These are phyloP conservation scores for Glycine latifolia DNA, from an alignment of 306 rosid species.

Conservation along the genomic window DNA sequence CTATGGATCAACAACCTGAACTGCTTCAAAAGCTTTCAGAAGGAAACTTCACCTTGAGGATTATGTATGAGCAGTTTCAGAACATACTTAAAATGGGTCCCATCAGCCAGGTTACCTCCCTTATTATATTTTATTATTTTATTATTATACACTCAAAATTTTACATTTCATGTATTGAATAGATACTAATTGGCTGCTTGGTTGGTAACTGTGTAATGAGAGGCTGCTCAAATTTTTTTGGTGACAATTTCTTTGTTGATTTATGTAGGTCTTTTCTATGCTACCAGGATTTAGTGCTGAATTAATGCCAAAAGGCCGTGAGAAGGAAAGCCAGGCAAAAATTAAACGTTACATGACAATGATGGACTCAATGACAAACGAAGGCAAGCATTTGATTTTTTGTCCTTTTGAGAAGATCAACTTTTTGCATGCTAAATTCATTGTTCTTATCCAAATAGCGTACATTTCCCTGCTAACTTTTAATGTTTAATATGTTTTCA, in stretches of 20 bases:
- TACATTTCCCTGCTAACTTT: constrained; percentile 1
- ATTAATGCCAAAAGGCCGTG: constrained; percentile 88
- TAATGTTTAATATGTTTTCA: constrained; percentile 47
- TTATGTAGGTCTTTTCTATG: constrained; percentile 76
- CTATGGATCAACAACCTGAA: constrained; percentile 92
- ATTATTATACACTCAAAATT: neutral
- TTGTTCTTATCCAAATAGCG: constrained; percentile 2
- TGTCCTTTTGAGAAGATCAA: constrained; percentile 14
- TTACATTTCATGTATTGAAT: constrained; percentile 6
- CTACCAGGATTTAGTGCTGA: constrained; percentile 84
- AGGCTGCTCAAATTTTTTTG: neutral
- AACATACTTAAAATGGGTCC: constrained; percentile 88
- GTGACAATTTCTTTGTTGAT: constrained; percentile 31
- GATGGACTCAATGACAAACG: constrained; percentile 96
- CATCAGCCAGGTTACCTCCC: constrained; percentile 67
- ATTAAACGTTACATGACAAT: constrained; percentile 94
- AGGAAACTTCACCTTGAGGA: constrained; percentile 85
- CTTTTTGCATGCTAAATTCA: constrained; percentile 16
- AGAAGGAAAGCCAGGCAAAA: constrained; percentile 92
- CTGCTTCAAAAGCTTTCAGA: constrained; percentile 85
- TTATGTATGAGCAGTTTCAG: constrained; percentile 91
- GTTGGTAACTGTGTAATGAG: constrained; percentile 18
- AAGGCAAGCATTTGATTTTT: constrained; percentile 57
- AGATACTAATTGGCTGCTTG: constrained; percentile 11
- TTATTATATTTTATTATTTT: constrained; percentile 7